phyloP scores from a whole-genome alignment of 371 early-diverging fungal species.

The Circinella minor region DNA sequence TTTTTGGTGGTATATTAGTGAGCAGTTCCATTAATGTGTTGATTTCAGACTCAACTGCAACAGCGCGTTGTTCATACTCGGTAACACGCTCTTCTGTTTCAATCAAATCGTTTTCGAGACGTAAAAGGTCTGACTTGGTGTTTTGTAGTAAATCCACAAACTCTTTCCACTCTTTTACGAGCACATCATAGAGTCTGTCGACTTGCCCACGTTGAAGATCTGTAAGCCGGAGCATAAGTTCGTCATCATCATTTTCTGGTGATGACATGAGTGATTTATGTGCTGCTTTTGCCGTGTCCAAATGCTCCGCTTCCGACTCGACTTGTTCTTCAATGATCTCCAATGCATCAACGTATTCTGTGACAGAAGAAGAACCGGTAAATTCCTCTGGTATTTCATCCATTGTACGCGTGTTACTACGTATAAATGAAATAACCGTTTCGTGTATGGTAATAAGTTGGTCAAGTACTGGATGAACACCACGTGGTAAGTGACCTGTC shows the following conservation, averaged over 20 bases:
- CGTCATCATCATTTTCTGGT: constrained; percentile 42
- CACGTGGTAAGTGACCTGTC: constrained; percentile 52
- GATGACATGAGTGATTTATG: constrained; percentile 28
- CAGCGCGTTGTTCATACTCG: constrained; percentile 28
- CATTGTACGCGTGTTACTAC: constrained; percentile 40
- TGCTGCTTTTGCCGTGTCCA: constrained; percentile 40
- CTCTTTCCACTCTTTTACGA: constrained; percentile 45
- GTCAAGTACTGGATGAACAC: constrained; percentile 48
- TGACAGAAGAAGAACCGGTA: constrained; percentile 28
- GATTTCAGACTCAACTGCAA: constrained; percentile 5
- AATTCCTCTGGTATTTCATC: constrained; percentile 51
- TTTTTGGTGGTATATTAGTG: constrained; percentile 11
- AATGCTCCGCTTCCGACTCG: constrained; percentile 23
- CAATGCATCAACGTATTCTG: constrained; percentile 45
- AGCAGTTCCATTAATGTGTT: background rate
- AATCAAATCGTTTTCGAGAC: constrained; percentile 33
- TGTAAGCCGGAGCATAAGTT: constrained; percentile 35
- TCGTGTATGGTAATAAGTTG: constrained; percentile 48
- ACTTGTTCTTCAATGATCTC: constrained; percentile 46
- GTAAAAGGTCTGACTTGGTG: constrained; percentile 42
- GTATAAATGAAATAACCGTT: constrained; percentile 43
- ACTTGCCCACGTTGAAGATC: constrained; percentile 44
- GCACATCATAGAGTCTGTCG: constrained; percentile 33
- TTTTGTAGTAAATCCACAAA: constrained; percentile 35
- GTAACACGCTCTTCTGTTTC: constrained; percentile 37